Percentiles rank a stretch among this genome's conserved stretches.
These are phyloP conservation scores for Trypanosoma rangeli DNA, from an alignment of 208 protist genomes.

Conservation along the genomic window DNA sequence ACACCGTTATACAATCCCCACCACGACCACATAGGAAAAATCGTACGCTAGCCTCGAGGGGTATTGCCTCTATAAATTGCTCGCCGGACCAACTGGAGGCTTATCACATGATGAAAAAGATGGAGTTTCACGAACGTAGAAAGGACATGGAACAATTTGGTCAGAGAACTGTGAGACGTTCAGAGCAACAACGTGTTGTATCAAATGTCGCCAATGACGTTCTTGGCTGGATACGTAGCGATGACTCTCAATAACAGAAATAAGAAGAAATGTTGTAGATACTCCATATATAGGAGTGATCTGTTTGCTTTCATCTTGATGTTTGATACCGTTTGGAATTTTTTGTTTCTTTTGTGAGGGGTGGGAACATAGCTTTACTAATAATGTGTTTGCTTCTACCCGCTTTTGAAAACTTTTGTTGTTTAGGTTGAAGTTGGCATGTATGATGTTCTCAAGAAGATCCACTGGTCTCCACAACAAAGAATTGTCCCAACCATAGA, in stretches of 20 bases:
- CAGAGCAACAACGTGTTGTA: constrained; percentile 65
- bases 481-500: constrained; percentile 22
- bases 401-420: constrained; percentile 2
- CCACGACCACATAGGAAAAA: constrained; percentile 38
- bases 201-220: constrained; percentile 82
- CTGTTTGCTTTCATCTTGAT: constrained; percentile 13
- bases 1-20: constrained; percentile 48
- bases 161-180: constrained; percentile 45
- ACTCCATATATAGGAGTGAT: background rate
- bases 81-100: constrained; percentile 78
- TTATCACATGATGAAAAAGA: constrained; percentile 67
- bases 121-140: constrained; percentile 77
- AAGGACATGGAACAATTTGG: constrained; percentile 71
- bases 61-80: constrained; percentile 60
- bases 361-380: background rate
- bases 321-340: constrained; percentile 7
- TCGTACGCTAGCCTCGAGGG: constrained; percentile 57
- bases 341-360: constrained; percentile 7
- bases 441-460: constrained; percentile 16
- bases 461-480: constrained; percentile 48
- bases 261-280: background rate
- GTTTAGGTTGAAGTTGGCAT: constrained; percentile 1
- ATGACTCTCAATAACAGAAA: constrained; percentile 24
- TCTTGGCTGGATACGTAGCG: constrained; percentile 83
- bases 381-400: constrained; percentile 15